These are phyloP conservation scores for Ustilago xerochloae DNA, from an alignment of 1,284 basidiomycete genomes.

Conservation along the genomic window DNA sequence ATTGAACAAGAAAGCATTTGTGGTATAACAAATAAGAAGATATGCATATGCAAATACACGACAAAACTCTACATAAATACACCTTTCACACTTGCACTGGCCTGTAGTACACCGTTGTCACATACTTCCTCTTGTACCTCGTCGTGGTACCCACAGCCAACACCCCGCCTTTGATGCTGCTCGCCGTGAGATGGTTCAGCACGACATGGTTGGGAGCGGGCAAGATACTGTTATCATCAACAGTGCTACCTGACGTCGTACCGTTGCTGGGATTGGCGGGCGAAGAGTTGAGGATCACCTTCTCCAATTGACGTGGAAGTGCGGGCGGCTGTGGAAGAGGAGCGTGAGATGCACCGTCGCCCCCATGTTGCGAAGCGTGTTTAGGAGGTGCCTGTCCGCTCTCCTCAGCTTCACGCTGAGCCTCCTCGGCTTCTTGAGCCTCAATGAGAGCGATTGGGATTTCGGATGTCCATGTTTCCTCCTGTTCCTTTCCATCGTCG, in stretches of 20 bases:
- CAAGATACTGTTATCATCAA: slow-evolving; percentile 91
- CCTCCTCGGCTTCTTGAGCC: slow-evolving; percentile 65
- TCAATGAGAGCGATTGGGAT: slow-evolving; percentile 67
- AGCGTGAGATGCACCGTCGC: slow-evolving; percentile 7
- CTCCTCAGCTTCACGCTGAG: slow-evolving; percentile 49
- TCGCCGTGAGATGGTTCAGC: slow-evolving; percentile 93
- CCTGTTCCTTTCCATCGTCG: slow-evolving; percentile 52
- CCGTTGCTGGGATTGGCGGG: slow-evolving; percentile 56
- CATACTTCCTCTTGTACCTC: slow-evolving; percentile 89
- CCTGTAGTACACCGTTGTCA: slow-evolving; percentile 77
- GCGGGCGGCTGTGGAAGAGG: slow-evolving; percentile 72
- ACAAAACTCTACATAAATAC: background rate
- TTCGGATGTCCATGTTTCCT: slow-evolving; percentile 67
- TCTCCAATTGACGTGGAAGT: slow-evolving; percentile 90
- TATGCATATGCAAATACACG: background rate
- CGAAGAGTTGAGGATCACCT: slow-evolving; percentile 84
- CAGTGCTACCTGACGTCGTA: slow-evolving; percentile 66
- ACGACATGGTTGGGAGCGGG: slow-evolving; percentile 91
- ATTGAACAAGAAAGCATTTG: too few relatives aligned
- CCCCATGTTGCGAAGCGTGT: slow-evolving; percentile 23
- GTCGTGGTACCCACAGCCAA: slow-evolving; percentile 93
- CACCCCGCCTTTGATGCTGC: slow-evolving; percentile 92
- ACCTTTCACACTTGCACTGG: slow-evolving; percentile 72
- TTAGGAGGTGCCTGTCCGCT: slow-evolving; percentile 6
- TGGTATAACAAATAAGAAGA: background rate